Evolutionary conservation across 176 grass and related monocot species (phyloP), one percentile per base, ranked within the genome.

Genomic region (Areca catechu): DNA sequence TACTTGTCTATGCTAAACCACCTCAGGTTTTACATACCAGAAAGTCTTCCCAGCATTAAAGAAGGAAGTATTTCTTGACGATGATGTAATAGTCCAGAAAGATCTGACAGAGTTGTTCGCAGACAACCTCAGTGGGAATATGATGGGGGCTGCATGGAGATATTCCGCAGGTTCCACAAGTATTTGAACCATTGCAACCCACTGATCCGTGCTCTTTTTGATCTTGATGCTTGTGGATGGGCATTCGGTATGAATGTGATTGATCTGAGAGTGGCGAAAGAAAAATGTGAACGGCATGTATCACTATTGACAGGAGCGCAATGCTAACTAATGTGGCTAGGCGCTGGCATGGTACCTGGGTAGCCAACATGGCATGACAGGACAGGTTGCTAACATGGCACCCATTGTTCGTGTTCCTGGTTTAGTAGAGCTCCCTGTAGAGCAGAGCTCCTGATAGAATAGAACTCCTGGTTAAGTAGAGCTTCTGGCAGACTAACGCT

Each of bases 131-230:
- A 92, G 89, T 30, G 87, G 81, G 22, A 98, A 98, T 53, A 87
- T 98, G 61, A 98, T 98, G 87, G 87, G 84, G 50, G 93, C 93
- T 69, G 93, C 81, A 92, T 92, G 93, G 93, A 98, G 76, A 98
- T 84, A 5, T 98, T 98, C 69, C 88, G 92, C 63, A 86, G 93
- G 62, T 98, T 92, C 73, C 93, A 98, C 25, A 92, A 98, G 74
- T 98, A 98, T 80, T 79, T 98, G 57, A 98, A 98, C 47, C 80
- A 89, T 77, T 98, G 88, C 0, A 87, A 98, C 63, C 93, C 93
- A 37, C 66, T 98, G 50, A 98, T 98, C 20, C 87, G 81, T 64
- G 83, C 83, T 43, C 88, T 89, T 85, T 98, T 98, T 72, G 93
- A 98, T 65, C 93, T 84, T 58, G 93, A 98, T 85, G 93, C 93